These are phyloP conservation scores for Cicer cuneatum DNA, from an alignment of 306 rosid species.

Conservation along the genomic window DNA sequence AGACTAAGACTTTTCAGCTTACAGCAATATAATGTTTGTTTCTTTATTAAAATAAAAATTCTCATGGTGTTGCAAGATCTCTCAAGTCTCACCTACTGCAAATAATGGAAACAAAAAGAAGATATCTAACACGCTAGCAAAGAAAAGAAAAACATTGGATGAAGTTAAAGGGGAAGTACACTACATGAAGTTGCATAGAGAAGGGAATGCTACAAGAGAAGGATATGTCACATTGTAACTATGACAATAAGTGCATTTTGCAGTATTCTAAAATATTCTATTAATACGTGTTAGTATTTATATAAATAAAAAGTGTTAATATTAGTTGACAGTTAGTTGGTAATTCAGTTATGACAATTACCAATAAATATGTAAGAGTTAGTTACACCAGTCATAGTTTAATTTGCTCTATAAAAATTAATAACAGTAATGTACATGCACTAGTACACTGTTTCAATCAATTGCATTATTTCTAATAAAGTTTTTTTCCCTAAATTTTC, in stretches of 20 bases:
- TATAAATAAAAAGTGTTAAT: background rate
- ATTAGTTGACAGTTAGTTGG: background rate
- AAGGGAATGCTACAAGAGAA: background rate
- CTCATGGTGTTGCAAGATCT: background rate
- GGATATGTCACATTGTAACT: background rate
- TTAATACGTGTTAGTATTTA: background rate
- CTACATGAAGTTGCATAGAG: background rate
- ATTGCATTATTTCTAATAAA: constrained; percentile 1
- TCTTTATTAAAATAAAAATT: background rate
- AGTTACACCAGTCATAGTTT: background rate
- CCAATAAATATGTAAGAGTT: background rate
- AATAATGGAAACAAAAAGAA: background rate
- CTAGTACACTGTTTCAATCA: background rate
- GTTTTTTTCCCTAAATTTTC: background rate
- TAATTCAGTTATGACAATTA: constrained; percentile 7
- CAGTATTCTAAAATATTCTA: background rate
- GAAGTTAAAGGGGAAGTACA: background rate
- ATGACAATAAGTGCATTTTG: background rate
- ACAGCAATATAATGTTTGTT: background rate
- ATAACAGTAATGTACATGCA: background rate
- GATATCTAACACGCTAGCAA: background rate
- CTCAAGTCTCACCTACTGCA: background rate
- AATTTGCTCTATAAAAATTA: background rate
- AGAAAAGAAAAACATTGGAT: background rate
- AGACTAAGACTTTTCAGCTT: background rate